These are phyloP conservation scores for Ceratocystiopsis sp. DNA, from an alignment of 2,329 filamentous ascomycete species.

Conservation along the genomic window DNA sequence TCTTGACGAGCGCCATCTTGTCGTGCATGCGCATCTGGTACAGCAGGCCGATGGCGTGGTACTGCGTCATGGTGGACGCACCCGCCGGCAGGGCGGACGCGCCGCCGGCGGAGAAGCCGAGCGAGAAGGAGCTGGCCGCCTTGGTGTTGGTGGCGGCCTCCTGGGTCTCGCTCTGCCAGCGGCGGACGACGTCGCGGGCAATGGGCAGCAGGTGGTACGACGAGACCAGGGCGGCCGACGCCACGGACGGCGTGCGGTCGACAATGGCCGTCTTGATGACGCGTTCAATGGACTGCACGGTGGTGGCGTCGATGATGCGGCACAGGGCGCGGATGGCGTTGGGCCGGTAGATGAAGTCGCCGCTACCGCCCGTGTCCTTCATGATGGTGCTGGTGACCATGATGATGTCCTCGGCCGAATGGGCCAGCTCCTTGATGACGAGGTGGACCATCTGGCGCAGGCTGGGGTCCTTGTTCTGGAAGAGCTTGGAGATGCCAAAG, in stretches of 20 bases:
- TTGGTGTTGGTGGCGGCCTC: conserved; percentile 86
- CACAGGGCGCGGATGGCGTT: conserved; percentile 93
- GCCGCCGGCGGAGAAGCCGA: conserved; percentile 84
- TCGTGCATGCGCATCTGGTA: conserved; percentile 98
- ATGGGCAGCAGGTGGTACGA: conserved; percentile 96
- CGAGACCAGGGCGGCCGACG: conserved; percentile 87
- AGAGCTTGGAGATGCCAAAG: conserved; percentile 97
- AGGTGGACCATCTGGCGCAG: conserved; percentile 98
- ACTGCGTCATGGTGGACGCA: conserved; percentile 95
- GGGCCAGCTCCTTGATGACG: conserved; percentile 91
- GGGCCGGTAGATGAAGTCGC: conserved; percentile 81
- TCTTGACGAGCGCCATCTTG: conserved; percentile 96
- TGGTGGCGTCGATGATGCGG: conserved; percentile 91
- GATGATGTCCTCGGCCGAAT: conserved; percentile 94
- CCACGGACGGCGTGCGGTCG: conserved; percentile 95
- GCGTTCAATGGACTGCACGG: conserved; percentile 93
- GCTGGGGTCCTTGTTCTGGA: conserved; percentile 98
- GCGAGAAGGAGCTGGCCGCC: conserved; percentile 73
- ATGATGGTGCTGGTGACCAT: conserved; percentile 99
- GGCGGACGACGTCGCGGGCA: conserved; percentile 81
- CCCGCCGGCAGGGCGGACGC: conserved; percentile 51
- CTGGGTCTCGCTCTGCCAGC: conserved; percentile 98
- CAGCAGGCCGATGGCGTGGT: conserved; percentile 90
- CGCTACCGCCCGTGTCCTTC: conserved; percentile 96
- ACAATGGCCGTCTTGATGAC: conserved; percentile 99